Evolutionary conservation across 2,329 filamentous ascomycete genomes (phyloP).

Genomic region (Endocalyx cinctus): DNA sequence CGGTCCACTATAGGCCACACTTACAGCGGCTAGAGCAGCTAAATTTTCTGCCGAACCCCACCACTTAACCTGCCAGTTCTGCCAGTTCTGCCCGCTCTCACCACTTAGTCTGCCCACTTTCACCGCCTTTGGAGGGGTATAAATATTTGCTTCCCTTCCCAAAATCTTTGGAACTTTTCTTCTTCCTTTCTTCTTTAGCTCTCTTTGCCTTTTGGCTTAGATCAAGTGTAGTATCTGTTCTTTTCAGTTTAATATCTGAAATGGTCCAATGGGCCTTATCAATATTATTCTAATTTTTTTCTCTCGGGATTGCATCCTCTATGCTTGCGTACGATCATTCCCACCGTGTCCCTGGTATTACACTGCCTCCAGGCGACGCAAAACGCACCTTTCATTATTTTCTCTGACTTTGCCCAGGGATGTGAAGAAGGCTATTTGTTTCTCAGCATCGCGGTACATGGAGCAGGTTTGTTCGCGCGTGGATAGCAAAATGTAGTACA

Average conservation of each 20-base stretch:
- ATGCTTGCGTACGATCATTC: slow-evolving; percentile 63
- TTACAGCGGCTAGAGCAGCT: too few species aligned
- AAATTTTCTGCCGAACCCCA: too few species aligned
- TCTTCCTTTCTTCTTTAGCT: slow-evolving; percentile 25
- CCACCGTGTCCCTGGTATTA: slow-evolving; percentile 71
- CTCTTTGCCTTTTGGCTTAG: slow-evolving; percentile 29
- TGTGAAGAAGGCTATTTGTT: slow-evolving; percentile 60
- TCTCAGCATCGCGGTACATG: too few species aligned
- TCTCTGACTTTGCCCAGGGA: slow-evolving; percentile 43
- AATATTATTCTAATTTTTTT: slow-evolving; percentile 82
- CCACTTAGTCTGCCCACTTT: too few species aligned
- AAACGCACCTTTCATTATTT: slow-evolving; percentile 56
- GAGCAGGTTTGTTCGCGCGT: too few species aligned
- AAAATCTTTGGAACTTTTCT: slow-evolving; percentile 6
- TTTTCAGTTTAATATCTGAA: slow-evolving; percentile 96
- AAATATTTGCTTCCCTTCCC: slow-evolving; percentile 6
- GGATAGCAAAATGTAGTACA: too few species aligned
- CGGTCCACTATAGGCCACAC: too few species aligned
- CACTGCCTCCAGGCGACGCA: slow-evolving; percentile 56
- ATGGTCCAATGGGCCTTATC: slow-evolving; percentile 63
- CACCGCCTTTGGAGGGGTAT: slow-evolving; percentile 16
- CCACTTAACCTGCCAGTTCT: too few species aligned
- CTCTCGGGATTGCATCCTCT: slow-evolving; percentile 49
- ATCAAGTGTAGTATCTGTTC: slow-evolving; percentile 68
- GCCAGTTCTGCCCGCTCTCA: too few species aligned